Base-by-base conservation (phyloP, 768 basidiomycete genomes). In the Trametes meyenii region DNA sequence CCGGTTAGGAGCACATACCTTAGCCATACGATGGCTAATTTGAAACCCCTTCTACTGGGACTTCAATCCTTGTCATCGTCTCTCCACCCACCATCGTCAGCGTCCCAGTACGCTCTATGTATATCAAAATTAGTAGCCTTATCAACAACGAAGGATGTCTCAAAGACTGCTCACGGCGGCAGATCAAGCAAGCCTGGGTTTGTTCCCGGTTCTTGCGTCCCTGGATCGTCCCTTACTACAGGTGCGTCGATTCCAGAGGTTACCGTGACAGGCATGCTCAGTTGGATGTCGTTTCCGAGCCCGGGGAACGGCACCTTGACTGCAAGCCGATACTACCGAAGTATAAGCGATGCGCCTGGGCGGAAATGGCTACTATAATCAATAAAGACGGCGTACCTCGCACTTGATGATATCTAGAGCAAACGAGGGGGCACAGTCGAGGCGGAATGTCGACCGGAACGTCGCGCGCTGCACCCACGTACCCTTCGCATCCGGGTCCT, bases 381-480 rank as follows among this genome's bases (percentile, higher is more conserved):
- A 19, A 3, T 14, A 7, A 58, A 33, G 14, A 50, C 24, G 29
- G 26, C 54, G 12, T 46, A 66, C 64, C 35, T 55, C 48, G 39
- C 53, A 58, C 3, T 43, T 42, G 17, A 64, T 5, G n/a, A 44
- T 64, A 3, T 36, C 39, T 12, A 46, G 24, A 42, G 19, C 5
- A 39, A 69, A 64, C 14, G 67, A 42, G 11, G 65, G 67, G 11
- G 63, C 43, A 33, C 58, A 62, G 14, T 50, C 38, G 24, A 66
- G 53, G 35, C 21, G 19, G 40, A 69, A 53, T 1, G 33, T 35
- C 57, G 60, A 62, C 3, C 39, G n/a, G 49, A 69, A 62, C 14
- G 58, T 26, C 17, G 44, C 52, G 16, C 50, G 53, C 55, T 69
- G 67, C 14, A 57, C 57, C 67, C 67, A 66, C 19, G 14, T 5